Conservation (phyloP, 2,329 filamentous ascomycete species). For the Fulvia fulva region DNA sequence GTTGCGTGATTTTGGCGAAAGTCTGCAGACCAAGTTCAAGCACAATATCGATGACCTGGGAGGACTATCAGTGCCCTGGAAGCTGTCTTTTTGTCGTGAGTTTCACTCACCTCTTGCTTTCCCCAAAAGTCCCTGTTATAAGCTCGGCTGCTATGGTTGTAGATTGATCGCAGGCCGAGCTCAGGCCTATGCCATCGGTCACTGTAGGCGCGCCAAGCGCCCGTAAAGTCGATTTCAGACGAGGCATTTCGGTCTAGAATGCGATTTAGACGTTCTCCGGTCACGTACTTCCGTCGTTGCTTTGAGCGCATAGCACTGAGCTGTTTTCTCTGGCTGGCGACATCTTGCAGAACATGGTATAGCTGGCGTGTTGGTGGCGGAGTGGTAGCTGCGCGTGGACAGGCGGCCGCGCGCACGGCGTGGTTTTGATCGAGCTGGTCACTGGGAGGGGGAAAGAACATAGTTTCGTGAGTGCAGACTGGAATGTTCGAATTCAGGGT, state of each 20-base stretch:
- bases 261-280: background rate
- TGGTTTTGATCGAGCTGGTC: background rate
- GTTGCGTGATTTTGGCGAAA: background rate
- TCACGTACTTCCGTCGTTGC: background rate
- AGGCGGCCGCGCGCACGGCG: background rate
- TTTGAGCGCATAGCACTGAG: background rate
- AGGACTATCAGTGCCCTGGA: too few relatives aligned
- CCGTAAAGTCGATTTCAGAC: background rate
- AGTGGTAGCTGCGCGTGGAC: background rate
- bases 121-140: background rate
- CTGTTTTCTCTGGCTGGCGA: background rate
- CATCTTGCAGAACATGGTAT: background rate
- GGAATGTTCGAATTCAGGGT: background rate
- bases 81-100: too few relatives aligned
- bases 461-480: background rate
- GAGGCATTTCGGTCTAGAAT: background rate
- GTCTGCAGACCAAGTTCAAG: background rate
- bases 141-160: background rate
- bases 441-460: background rate
- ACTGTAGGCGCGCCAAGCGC: background rate
- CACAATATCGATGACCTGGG: background rate
- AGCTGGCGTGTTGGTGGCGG: background rate
- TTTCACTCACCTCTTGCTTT: background rate
- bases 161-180: background rate
- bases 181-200: background rate